Evolutionary conservation across 169 alveolate genomes (phyloP).

Genomic region (Plasmodium gaboni): DNA sequence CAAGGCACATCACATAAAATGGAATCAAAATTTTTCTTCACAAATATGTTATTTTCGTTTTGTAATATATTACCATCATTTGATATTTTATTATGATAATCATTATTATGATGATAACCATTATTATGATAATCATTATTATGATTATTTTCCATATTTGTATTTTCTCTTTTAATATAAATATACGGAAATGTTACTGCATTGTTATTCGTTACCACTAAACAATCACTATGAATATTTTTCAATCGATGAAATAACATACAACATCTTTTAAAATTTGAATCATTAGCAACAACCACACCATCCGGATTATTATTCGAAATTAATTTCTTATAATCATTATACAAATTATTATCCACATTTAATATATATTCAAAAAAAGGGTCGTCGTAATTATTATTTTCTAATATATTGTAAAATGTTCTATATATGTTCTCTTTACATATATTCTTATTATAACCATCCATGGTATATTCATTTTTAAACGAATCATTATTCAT

Average conservation of each 20-base stretch:
- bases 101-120: no score
- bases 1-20: constrained; percentile 97
- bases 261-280: constrained; percentile 75
- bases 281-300: constrained; percentile 74
- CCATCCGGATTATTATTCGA: constrained; percentile 73
- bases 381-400: constrained; percentile 45
- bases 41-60: constrained; percentile 6
- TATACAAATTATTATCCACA: constrained; percentile 51
- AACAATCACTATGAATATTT: constrained; percentile 72
- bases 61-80: no score
- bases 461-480: neutral
- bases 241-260: constrained; percentile 76
- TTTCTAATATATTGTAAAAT: constrained; percentile 24
- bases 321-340: constrained; percentile 59
- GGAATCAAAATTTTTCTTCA: constrained; percentile 87
- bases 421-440: constrained; percentile 19
- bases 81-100: no score
- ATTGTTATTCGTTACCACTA: constrained; percentile 73
- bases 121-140: no score
- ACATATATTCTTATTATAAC: neutral
- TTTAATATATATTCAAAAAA: constrained; percentile 60
- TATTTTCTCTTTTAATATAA: constrained; percentile 36
- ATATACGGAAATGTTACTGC: constrained; percentile 67
- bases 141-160: constrained; percentile 6
- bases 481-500: neutral